These are phyloP conservation scores for Lasiodiplodia citricola DNA, from an alignment of 2,329 filamentous ascomycete genomes.

Conservation along the genomic window DNA sequence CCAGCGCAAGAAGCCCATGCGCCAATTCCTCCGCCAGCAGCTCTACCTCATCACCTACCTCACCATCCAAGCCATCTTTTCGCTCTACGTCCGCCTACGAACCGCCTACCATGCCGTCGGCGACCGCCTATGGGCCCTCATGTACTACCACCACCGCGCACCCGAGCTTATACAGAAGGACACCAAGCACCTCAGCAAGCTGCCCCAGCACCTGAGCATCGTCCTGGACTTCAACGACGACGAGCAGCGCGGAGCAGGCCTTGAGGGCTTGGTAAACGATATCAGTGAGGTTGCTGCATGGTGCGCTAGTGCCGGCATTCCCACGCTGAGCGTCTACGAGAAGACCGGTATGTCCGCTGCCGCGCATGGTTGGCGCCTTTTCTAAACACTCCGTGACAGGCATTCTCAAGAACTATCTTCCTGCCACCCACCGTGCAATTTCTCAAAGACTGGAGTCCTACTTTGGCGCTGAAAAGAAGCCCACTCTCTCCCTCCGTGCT, in stretches of 20 bases:
- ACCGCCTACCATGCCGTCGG: constrained; percentile 79
- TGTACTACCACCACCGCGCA: constrained; percentile 95
- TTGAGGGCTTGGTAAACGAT: constrained; percentile 87
- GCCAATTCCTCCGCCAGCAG: constrained; percentile 65
- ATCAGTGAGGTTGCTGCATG: constrained; percentile 90
- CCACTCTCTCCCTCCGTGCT: constrained; percentile 71
- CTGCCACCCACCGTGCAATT: constrained; percentile 81
- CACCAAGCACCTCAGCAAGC: constrained; percentile 72
- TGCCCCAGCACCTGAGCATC: constrained; percentile 87
- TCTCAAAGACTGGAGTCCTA: constrained; percentile 82
- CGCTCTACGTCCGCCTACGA: constrained; percentile 82
- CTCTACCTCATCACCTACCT: constrained; percentile 71
- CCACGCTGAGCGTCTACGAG: constrained; percentile 88
- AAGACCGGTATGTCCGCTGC: constrained; percentile 71
- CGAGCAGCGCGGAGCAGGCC: constrained; percentile 65
- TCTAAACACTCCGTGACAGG: constrained; percentile 57
- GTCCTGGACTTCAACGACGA: constrained; percentile 77
- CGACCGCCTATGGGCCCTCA: constrained; percentile 77
- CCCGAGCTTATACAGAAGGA: constrained; percentile 91
- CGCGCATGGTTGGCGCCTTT: background rate
- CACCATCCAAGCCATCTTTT: constrained; percentile 80
- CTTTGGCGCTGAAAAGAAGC: constrained; percentile 75
- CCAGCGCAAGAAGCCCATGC: constrained; percentile 47
- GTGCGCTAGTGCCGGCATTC: constrained; percentile 89
- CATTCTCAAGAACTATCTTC: constrained; percentile 85